Evolutionary conservation across 495 filamentous ascomycete species (phyloP), one percentile per base, ranked within the genome.

Genomic region (Tuber calosporum): DNA sequence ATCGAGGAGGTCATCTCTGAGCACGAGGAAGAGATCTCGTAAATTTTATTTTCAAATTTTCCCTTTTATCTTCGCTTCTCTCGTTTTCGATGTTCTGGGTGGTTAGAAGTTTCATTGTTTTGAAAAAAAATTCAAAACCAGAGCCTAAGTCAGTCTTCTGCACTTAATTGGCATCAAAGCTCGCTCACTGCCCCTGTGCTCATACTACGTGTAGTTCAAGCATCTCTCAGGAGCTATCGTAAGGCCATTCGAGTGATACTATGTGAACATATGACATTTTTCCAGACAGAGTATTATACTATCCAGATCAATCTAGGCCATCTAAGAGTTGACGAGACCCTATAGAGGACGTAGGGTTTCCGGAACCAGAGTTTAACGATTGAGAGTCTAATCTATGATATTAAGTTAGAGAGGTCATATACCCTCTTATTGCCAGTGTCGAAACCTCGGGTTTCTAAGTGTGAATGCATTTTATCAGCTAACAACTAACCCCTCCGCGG

Each of bases 1-100:
- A 86, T 98, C 71, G 95, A 97, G 86, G 95, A 98, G 85, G 86
- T 93, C 73, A 78, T 89, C 67, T 75, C 83, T 26, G 86, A 82
- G 71, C 77, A 36, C 41, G 80, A 82, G 75, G 80, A 82, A 73
- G 75, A 67, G 67, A 8, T 73, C 26, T 26, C 53, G 53, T 62
- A 62, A 19, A 34, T 62, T 30, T 1, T 42, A 15, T 4, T 42
- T 43, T 43, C 19, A 40, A 9, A 17, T 15, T 30, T 30, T 17
- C 34, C 11, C 53, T 15, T 9, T 4, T 30, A 30, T 34, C 53
- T 34, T 34, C 26, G 4, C 26, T 34, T 4, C 48, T 58, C 26
- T 30, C 53, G 9, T 62, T 62, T 62, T 34, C 26, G 11, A 62
- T 62, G 26, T 62, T 34, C 53, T 34, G 13, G 13, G 53, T 17